These are phyloP conservation scores for Pisolithus tinctorius DNA, from an alignment of 768 basidiomycete species.

Conservation along the genomic window DNA sequence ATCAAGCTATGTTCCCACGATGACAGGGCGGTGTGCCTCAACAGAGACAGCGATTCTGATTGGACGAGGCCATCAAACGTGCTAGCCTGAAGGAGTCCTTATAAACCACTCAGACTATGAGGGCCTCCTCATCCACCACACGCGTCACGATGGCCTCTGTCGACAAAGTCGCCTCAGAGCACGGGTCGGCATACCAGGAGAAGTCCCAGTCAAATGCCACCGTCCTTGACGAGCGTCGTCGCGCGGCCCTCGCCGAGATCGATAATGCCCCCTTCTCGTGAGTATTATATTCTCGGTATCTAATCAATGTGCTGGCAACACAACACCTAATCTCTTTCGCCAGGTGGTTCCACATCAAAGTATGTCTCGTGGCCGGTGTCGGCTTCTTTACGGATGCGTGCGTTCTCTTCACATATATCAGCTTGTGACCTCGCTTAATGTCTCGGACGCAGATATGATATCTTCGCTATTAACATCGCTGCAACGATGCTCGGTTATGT, in stretches of 20 bases:
- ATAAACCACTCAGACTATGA: background rate
- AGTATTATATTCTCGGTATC: conserved; percentile 17
- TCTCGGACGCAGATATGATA: conserved; percentile 47
- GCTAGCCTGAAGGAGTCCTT: background rate
- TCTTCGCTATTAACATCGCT: conserved; percentile 87
- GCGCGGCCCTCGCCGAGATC: conserved; percentile 77
- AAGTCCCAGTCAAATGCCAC: conserved; percentile 20
- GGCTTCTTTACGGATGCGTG: conserved; percentile 90
- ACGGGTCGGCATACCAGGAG: conserved; percentile 21
- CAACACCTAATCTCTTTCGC: background rate
- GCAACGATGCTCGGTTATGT: conserved; percentile 80
- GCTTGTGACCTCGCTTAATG: background rate
- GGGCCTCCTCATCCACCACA: background rate
- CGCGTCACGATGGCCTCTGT: conserved; percentile 13
- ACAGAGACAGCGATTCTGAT: background rate
- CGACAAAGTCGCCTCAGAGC: conserved; percentile 21
- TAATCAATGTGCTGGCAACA: background rate
- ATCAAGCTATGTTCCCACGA: no score
- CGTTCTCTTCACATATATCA: conserved; percentile 14
- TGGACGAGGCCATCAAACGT: background rate
- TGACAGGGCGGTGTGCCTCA: no score
- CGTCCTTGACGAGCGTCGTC: conserved; percentile 62
- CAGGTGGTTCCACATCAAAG: conserved; percentile 84
- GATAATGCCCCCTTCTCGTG: conserved; percentile 84
- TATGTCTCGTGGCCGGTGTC: conserved; percentile 63